A percentile compares a stretch with the other conserved stretches of the same genome.
These are phyloP conservation scores for Paradendryphiella salina DNA, from an alignment of 2,329 filamentous ascomycete species.

Conservation along the genomic window DNA sequence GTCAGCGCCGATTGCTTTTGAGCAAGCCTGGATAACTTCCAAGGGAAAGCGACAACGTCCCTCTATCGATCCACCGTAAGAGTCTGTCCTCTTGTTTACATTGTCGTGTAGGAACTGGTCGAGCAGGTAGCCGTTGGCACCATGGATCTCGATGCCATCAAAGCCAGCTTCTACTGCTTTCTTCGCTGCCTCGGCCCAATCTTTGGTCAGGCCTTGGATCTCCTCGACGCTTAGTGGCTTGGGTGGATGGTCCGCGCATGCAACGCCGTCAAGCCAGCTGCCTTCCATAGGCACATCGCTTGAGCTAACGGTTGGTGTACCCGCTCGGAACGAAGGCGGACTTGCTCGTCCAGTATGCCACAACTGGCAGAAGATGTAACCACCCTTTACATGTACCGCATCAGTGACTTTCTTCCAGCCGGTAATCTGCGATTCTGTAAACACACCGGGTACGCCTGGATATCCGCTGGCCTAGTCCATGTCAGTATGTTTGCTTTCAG, in stretches of 20 bases:
- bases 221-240: constrained; percentile 46
- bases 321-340: constrained; percentile 46
- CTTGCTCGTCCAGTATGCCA: constrained; percentile 55
- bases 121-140: constrained; percentile 52
- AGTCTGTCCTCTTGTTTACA: constrained; percentile 55
- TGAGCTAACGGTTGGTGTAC: constrained; percentile 44
- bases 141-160: constrained; percentile 49
- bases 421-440: constrained; percentile 48
- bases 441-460: constrained; percentile 41
- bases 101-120: constrained; percentile 58
- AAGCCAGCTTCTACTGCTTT: constrained; percentile 45
- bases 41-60: constrained; percentile 60
- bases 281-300: constrained; percentile 49
- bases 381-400: constrained; percentile 56
- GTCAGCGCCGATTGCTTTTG: constrained; percentile 41
- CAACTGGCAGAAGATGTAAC: constrained; percentile 52
- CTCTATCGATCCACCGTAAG: constrained; percentile 56
- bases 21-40: constrained; percentile 52
- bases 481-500: constrained; percentile 14
- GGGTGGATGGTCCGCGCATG: constrained; percentile 42
- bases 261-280: constrained; percentile 46
- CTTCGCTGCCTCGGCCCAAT: constrained; percentile 47
- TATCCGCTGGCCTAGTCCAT: constrained; percentile 46
- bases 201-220: constrained; percentile 45
- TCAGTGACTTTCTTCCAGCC: constrained; percentile 58